These are phyloP conservation scores for Pleurotus pulmonarius DNA, from an alignment of 768 basidiomycete species.

Conservation along the genomic window DNA sequence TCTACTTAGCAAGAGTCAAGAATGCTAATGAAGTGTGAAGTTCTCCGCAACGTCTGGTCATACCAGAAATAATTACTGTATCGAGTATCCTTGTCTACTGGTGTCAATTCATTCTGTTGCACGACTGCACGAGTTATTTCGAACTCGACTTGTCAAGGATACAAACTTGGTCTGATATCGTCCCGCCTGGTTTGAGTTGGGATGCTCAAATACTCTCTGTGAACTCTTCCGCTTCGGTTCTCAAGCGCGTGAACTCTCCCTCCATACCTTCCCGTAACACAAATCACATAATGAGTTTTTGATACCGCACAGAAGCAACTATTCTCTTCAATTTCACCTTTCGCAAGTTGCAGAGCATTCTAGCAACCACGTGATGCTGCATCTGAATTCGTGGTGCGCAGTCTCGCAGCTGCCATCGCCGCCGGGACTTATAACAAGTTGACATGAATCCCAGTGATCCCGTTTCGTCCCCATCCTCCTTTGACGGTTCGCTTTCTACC, in stretches of 20 bases:
- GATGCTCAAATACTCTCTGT: too few species aligned
- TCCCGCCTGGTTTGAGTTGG: too few species aligned
- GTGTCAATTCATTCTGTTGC: background rate
- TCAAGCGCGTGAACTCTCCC: too few species aligned
- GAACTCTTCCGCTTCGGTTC: too few species aligned
- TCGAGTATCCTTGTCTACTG: background rate
- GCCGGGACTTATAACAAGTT: background rate
- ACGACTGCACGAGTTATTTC: background rate
- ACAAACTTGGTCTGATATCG: too few species aligned
- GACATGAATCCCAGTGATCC: slow-evolving; percentile 7
- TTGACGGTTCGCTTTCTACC: slow-evolving; percentile 43
- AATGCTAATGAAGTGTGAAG: slow-evolving; percentile 24
- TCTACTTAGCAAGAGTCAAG: background rate
- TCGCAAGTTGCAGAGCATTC: too few species aligned
- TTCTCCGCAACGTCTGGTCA: slow-evolving; percentile 95
- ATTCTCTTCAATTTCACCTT: too few species aligned
- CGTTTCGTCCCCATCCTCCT: slow-evolving; percentile 27
- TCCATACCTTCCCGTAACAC: too few species aligned
- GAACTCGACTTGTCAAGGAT: too few species aligned
- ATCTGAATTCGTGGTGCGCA: background rate
- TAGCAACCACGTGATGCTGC: too few species aligned
- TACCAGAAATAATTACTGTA: slow-evolving; percentile 75
- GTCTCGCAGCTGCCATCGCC: background rate
- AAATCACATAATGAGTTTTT: too few species aligned
- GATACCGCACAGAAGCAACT: too few species aligned